phyloP scores from a whole-genome alignment of 495 filamentous ascomycete species.

The Aspergillus sclerotiicarbonarius region DNA sequence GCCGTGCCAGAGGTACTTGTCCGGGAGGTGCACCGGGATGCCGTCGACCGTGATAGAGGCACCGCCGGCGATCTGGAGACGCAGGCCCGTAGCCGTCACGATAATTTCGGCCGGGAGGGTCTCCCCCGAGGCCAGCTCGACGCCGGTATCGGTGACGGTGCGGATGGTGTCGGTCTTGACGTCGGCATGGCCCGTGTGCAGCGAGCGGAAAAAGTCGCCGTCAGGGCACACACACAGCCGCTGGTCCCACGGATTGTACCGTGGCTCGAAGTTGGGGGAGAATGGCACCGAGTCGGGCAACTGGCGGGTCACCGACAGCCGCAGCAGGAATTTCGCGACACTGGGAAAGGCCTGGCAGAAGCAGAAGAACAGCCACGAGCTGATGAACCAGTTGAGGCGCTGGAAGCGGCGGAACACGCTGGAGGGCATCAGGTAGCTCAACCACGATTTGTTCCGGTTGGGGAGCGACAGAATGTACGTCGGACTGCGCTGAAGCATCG shows the following conservation, averaged over 20 bases:
- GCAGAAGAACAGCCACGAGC: slow-evolving; percentile 47
- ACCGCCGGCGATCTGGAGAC: slow-evolving; percentile 52
- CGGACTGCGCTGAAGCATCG: slow-evolving; percentile 58
- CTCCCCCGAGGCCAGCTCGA: slow-evolving; percentile 57
- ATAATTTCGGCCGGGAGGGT: slow-evolving; percentile 66
- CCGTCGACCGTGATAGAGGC: slow-evolving; percentile 55
- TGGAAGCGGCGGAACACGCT: slow-evolving; percentile 35
- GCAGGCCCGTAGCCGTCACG: slow-evolving; percentile 71
- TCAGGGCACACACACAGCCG: slow-evolving; percentile 69
- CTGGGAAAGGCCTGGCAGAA: slow-evolving; percentile 58
- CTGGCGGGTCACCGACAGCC: slow-evolving; percentile 34
- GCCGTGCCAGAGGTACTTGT: slow-evolving; percentile 57
- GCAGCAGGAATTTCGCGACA: slow-evolving; percentile 46
- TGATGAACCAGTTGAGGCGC: slow-evolving; percentile 46
- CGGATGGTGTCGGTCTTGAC: slow-evolving; percentile 69
- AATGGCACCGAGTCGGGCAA: slow-evolving; percentile 55
- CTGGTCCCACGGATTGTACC: slow-evolving; percentile 73
- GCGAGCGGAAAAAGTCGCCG: slow-evolving; percentile 66
- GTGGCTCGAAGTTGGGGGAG: slow-evolving; percentile 69
- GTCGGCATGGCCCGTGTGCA: slow-evolving; percentile 55
- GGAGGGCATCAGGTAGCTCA: slow-evolving; percentile 42
- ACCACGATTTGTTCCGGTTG: slow-evolving; percentile 33
- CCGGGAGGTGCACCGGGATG: slow-evolving; percentile 40
- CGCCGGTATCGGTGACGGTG: slow-evolving; percentile 57
- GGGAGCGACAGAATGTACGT: slow-evolving; percentile 57